Percentiles rank a stretch among this genome's conserved stretches.
These are phyloP conservation scores for Mycena epipterygia DNA, from an alignment of 768 basidiomycete genomes.

Conservation along the genomic window DNA sequence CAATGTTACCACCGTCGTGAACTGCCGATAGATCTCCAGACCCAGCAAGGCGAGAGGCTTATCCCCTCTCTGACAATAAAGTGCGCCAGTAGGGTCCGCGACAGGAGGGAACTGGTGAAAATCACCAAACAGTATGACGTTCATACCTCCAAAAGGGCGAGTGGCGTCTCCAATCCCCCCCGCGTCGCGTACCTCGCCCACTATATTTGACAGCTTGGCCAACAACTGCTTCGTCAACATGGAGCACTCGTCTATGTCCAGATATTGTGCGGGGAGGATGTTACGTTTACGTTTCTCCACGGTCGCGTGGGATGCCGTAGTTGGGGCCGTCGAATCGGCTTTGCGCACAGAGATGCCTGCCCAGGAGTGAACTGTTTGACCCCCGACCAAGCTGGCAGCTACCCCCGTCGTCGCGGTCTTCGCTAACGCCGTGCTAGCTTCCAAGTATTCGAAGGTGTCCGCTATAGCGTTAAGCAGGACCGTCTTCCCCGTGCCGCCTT, in stretches of 20 bases:
- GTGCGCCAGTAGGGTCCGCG: conserved; percentile 32
- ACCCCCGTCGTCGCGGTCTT: conserved; percentile 57
- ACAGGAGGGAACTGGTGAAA: conserved; percentile 64
- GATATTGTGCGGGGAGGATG: conserved; percentile 39
- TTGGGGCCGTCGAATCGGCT: background rate
- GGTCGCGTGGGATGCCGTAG: background rate
- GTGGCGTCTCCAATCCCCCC: conserved; percentile 10
- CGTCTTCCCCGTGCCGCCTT: conserved; percentile 62
- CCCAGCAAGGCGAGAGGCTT: conserved; percentile 34
- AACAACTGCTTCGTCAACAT: no score
- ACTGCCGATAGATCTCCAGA: conserved; percentile 42
- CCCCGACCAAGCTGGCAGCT: conserved; percentile 55
- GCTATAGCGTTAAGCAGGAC: conserved; percentile 54
- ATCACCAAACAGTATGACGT: conserved; percentile 56
- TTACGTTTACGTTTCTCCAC: conserved; percentile 28
- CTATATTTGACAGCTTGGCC: conserved; percentile 34
- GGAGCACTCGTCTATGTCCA: conserved; percentile 58
- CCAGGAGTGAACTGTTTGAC: conserved; percentile 51
- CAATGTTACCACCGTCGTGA: conserved; percentile 51
- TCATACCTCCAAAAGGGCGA: conserved; percentile 52
- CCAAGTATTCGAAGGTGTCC: conserved; percentile 43
- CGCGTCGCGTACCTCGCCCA: conserved; percentile 25
- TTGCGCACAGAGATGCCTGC: conserved; percentile 39
- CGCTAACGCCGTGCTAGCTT: conserved; percentile 33
- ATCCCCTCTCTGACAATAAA: conserved; percentile 34